These are phyloP conservation scores for Dendrocalamus latiflorus DNA, from an alignment of 202 grass and related monocot genomes.

Conservation along the genomic window DNA sequence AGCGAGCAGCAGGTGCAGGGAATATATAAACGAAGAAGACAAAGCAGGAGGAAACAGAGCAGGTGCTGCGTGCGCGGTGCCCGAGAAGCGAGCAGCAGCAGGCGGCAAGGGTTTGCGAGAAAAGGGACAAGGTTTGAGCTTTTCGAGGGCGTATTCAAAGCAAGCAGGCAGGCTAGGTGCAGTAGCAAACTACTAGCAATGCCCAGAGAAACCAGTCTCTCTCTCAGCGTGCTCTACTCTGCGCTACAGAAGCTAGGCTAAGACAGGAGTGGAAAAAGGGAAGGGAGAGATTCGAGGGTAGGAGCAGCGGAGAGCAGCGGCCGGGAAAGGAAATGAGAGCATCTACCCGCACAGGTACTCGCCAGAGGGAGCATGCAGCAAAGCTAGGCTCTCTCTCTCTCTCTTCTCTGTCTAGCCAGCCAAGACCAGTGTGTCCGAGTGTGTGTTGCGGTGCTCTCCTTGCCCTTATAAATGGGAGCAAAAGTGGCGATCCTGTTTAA, in stretches of 20 bases:
- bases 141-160: constrained; percentile 18
- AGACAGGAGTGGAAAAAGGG: not conserved
- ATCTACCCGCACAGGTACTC: not conserved
- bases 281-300: constrained; percentile 24
- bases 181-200: not conserved
- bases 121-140: constrained; percentile 9
- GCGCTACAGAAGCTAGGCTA: constrained; percentile 23
- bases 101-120: constrained; percentile 30
- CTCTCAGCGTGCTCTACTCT: not conserved
- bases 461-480: constrained; percentile 24
- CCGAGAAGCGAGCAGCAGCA: constrained; percentile 12
- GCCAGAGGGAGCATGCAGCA: not conserved
- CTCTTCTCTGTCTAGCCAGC: not conserved
- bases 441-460: not conserved
- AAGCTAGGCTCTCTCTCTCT: not conserved
- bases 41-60: not conserved
- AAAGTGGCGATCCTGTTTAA: constrained; percentile 5
- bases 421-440: not conserved
- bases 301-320: constrained; percentile 14
- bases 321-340: constrained; percentile 12
- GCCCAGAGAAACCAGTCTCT: not conserved
- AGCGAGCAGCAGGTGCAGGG: not conserved
- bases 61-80: constrained; percentile 28
- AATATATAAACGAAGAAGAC: constrained; percentile 10
- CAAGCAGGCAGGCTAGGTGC: not conserved